phyloP scores from a whole-genome alignment of 2,329 filamentous ascomycete species.

The Ophiobolus disseminans region DNA sequence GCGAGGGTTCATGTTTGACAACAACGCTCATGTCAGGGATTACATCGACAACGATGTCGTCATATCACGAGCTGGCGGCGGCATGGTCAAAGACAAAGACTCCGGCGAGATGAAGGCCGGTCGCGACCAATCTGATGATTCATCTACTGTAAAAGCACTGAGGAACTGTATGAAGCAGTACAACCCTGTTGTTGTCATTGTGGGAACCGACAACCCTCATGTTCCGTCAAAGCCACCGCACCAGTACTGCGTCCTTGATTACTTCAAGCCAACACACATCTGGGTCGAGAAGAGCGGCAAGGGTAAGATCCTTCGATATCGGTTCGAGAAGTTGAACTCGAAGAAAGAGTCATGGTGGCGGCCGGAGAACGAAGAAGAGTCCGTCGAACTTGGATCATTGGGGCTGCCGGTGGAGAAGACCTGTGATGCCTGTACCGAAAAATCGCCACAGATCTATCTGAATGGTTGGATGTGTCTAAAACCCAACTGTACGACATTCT shows the following conservation, averaged over 20 bases:
- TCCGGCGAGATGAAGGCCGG: constrained; percentile 55
- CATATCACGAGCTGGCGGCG: constrained; percentile 68
- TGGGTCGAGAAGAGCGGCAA: constrained; percentile 67
- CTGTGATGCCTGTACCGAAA: constrained; percentile 45
- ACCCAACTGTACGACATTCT: constrained; percentile 61
- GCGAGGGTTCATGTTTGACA: constrained; percentile 66
- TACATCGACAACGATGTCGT: constrained; percentile 67
- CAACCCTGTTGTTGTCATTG: constrained; percentile 60
- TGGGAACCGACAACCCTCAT: constrained; percentile 60
- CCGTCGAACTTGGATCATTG: constrained; percentile 40
- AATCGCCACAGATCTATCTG: constrained; percentile 51
- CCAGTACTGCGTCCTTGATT: constrained; percentile 70
- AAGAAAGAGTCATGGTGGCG: constrained; percentile 66
- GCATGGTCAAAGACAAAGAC: constrained; percentile 55
- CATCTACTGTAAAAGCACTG: constrained; percentile 49
- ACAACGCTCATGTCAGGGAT: constrained; percentile 61
- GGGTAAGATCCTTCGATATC: constrained; percentile 62
- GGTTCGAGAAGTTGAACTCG: constrained; percentile 69
- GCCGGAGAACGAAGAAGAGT: constrained; percentile 39
- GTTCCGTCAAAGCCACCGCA: constrained; percentile 61
- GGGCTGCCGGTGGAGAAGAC: constrained; percentile 41
- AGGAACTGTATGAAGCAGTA: constrained; percentile 55
- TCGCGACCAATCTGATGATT: constrained; percentile 55
- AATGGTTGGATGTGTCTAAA: constrained; percentile 67
- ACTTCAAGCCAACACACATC: constrained; percentile 71